Evolutionary conservation across 805 yeast genomes (phyloP).

Genomic region (Henningerozyma blattae): DNA sequence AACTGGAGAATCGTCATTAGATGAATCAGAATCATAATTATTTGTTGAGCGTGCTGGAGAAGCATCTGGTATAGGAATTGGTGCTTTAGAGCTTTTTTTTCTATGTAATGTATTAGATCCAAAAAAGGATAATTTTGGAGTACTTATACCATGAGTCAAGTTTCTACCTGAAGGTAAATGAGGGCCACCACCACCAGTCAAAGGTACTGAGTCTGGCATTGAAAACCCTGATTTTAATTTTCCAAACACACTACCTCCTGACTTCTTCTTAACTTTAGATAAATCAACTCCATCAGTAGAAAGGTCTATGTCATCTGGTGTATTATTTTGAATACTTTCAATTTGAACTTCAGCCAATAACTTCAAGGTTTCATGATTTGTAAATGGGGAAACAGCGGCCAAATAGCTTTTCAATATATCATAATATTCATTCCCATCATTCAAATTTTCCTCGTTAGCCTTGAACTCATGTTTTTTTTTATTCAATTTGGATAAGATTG

Average conservation of each 20-base stretch:
- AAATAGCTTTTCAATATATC: slow-evolving; percentile 42
- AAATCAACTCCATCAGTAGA: slow-evolving; percentile 40
- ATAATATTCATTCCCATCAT: slow-evolving; percentile 20
- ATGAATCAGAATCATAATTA: too few species aligned
- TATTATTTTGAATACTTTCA: slow-evolving; percentile 78
- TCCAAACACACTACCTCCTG: slow-evolving; percentile 40
- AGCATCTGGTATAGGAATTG: too few species aligned
- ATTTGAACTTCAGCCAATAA: slow-evolving; percentile 76
- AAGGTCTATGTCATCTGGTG: slow-evolving; percentile 56
- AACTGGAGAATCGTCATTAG: too few species aligned
- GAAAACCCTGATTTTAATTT: slow-evolving; percentile 19
- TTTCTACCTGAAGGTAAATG: slow-evolving; percentile 1
- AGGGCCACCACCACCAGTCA: slow-evolving; percentile 1
- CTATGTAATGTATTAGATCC: not conserved
- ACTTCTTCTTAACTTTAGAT: slow-evolving; percentile 37
- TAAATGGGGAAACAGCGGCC: slow-evolving; percentile 44
- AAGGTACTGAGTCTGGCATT: not conserved
- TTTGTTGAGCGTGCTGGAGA: too few species aligned
- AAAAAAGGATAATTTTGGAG: slow-evolving; percentile 1
- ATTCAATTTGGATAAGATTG: slow-evolving; percentile 21
- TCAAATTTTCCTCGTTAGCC: slow-evolving; percentile 33
- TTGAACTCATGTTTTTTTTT: slow-evolving; percentile 27
- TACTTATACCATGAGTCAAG: slow-evolving; percentile 3
- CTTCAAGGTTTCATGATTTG: slow-evolving; percentile 61
- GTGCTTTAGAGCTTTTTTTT: not conserved